A percentile compares a stretch with the other conserved stretches of the same genome.
These are phyloP conservation scores for Suaeda aralocaspica DNA, from an alignment of 148 eudicot species.

Conservation along the genomic window DNA sequence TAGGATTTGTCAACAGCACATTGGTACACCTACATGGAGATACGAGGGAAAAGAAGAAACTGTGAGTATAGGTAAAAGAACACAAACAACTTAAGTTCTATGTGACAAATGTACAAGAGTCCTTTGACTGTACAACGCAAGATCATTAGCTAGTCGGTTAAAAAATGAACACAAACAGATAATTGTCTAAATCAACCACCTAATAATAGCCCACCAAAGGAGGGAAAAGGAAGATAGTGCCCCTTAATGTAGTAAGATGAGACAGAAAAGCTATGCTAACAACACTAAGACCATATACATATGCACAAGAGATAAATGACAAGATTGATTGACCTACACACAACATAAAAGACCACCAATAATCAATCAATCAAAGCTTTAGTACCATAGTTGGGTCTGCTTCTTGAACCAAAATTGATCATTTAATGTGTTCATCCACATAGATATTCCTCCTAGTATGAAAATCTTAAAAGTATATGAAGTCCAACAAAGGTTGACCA, in stretches of 20 bases:
- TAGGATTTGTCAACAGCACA: conserved; percentile 96
- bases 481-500: background rate
- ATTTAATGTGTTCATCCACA: no score
- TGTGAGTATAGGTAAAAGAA: background rate
- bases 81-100: background rate
- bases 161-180: background rate
- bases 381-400: no score
- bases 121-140: background rate
- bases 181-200: background rate
- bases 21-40: conserved; percentile 58
- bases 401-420: no score
- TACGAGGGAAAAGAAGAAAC: background rate
- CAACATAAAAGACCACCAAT: background rate
- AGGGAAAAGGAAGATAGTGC: background rate
- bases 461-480: background rate
- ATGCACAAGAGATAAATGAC: background rate
- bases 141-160: background rate
- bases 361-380: no score
- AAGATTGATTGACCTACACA: background rate
- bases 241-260: background rate
- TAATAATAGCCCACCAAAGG: background rate
- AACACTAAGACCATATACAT: background rate
- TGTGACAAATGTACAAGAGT: background rate
- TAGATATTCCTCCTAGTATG: no score
- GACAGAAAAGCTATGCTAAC: background rate